Base-by-base conservation (phyloP, 139 green algal species). In the Desmodesmus armatus region DNA sequence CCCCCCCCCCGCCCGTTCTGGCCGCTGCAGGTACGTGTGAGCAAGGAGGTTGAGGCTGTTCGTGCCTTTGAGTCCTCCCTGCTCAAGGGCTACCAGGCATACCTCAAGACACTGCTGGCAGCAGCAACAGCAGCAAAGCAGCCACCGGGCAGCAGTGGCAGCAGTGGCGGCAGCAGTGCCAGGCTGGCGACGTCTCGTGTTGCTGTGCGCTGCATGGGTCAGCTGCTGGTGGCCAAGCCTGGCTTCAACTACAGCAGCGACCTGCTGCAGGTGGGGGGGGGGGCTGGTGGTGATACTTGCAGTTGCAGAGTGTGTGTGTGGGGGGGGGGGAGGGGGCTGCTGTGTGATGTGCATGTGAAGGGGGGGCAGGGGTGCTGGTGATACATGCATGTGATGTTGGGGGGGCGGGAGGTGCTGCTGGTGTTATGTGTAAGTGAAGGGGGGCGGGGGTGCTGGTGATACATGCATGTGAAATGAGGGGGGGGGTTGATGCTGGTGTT, bases 241-340 rank as follows among this genome's bases (percentile, higher is more conserved):
- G 94, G 98, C 83, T 99, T 99, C 89, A 98, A 99, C 89, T 97
- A 95, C 85, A 83, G 86, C 37, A 87, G 85, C 2, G 94, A 97
- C 80, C 83, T 97, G 55, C 88, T 97, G 78, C 90, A 93, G 67
- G 67, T 75, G 37, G 37, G 67, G 35, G 29, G 87, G 78, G 78
- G 35, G n/a, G n/a, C n/a, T n/a, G n/a, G n/a, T n/a, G n/a, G n/a
- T n/a, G n/a, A n/a, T n/a, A n/a, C n/a, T n/a, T n/a, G n/a, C n/a
- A n/a, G n/a, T n/a, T n/a, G n/a, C n/a, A n/a, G n/a, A n/a, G n/a
- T n/a, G n/a, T n/a, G n/a, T n/a, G n/a, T n/a, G n/a, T n/a, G n/a
- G n/a, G n/a, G n/a, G n/a, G n/a, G n/a, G n/a, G n/a, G n/a, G n/a
- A n/a, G n/a, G n/a, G n/a, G n/a, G n/a, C n/a, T n/a, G n/a, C n/a